Evolutionary conservation across 2,329 filamentous ascomycete genomes (phyloP).

Genomic region (Ophiostoma triangulosporum): DNA sequence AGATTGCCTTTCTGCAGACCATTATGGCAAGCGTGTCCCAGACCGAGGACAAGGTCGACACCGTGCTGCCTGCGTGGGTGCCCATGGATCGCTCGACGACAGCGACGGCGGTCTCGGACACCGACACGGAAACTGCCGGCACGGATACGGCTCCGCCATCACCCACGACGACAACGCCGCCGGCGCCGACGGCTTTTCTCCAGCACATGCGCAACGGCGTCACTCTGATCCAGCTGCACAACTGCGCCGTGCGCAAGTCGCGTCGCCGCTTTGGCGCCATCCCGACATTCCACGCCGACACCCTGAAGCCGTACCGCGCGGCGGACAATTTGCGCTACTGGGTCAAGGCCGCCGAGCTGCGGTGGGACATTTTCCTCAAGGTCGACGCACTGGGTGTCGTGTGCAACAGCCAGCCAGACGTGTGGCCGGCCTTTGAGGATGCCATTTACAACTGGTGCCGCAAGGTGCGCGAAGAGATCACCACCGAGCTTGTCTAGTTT

Average conservation of each 20-base stretch:
- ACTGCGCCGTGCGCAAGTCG: constrained; percentile 73
- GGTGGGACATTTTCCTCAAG: constrained; percentile 76
- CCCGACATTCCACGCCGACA: constrained; percentile 79
- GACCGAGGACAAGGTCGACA: constrained; percentile 24
- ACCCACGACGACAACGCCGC: not conserved
- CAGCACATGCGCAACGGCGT: constrained; percentile 63
- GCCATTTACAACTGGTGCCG: constrained; percentile 75
- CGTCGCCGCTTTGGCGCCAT: constrained; percentile 81
- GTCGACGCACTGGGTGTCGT: constrained; percentile 81
- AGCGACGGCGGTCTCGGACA: constrained; percentile 11
- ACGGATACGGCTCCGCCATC: constrained; percentile 16
- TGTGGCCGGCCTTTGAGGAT: constrained; percentile 71
- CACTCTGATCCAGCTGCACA: constrained; percentile 75
- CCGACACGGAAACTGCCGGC: no score
- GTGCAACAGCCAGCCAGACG: constrained; percentile 52
- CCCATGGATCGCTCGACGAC: constrained; percentile 33
- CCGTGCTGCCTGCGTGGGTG: constrained; percentile 55
- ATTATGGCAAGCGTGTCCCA: constrained; percentile 30
- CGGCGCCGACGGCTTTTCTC: constrained; percentile 56
- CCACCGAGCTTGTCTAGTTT: constrained; percentile 40
- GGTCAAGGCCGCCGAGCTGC: constrained; percentile 87
- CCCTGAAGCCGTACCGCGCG: constrained; percentile 82
- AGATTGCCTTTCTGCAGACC: constrained; percentile 67
- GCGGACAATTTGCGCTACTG: constrained; percentile 92
- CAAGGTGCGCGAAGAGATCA: constrained; percentile 71